Evolutionary conservation across 2,329 filamentous ascomycete species (phyloP).

Genomic region (Penicillium sp.): DNA sequence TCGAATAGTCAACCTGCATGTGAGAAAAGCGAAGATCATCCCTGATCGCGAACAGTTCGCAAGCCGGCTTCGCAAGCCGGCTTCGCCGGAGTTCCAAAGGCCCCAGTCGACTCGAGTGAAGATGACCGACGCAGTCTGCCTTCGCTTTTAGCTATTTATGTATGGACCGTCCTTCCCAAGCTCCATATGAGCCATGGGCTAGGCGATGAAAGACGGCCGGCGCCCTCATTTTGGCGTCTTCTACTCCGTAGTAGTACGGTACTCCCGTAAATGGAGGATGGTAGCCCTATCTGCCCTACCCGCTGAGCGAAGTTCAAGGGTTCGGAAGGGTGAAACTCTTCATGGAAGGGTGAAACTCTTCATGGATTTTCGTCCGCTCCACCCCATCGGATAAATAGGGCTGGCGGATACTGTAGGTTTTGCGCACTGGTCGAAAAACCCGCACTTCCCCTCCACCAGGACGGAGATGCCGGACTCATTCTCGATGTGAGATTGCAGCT

Average conservation of each 20-base stretch:
- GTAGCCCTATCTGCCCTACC: background rate
- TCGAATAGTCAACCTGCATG: background rate
- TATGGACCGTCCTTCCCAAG: background rate
- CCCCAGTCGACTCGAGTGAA: background rate
- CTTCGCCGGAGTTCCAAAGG: background rate
- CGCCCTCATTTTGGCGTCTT: background rate
- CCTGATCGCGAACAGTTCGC: background rate
- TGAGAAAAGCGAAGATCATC: background rate
- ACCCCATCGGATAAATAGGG: background rate
- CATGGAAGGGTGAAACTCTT: background rate
- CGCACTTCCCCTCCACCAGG: background rate
- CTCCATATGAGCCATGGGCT: background rate
- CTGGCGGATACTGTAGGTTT: background rate
- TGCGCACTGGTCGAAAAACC: background rate
- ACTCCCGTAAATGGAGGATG: background rate
- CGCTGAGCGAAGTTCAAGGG: background rate
- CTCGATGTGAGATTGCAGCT: too few species aligned
- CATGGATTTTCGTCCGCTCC: background rate
- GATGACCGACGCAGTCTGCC: background rate
- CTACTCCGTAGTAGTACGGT: background rate
- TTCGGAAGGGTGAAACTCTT: background rate
- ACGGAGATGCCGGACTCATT: background rate
- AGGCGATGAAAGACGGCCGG: constrained; percentile 4
- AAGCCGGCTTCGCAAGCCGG: background rate
- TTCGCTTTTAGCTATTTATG: background rate